Base-by-base conservation (phyloP, 2,329 filamentous ascomycete species). In the Ceratocystis cacaofunesta region DNA sequence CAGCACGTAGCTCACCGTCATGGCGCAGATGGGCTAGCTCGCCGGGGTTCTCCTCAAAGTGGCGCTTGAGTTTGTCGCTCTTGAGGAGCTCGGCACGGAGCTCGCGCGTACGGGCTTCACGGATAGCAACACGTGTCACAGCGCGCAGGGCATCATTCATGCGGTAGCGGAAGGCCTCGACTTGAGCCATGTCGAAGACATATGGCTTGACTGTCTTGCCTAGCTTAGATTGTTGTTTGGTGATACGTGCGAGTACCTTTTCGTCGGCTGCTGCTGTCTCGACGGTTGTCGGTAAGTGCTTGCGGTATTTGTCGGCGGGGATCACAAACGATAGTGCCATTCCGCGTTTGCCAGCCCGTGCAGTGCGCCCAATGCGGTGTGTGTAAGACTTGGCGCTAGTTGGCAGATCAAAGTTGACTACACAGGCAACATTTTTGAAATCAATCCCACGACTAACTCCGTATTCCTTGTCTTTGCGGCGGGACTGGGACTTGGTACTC, bases 321-420 rank as follows among this genome's bases (percentile, higher is more conserved):
- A 99, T 82, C 63, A 95, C 89, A 74, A 99, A 96, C 8, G 91
- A 96, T n/a, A 99, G 81, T 0, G 94, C 91, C 82, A 96, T 97
- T 67, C 94, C 94, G 1, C 88, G 86, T 73, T 95, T 90, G 10
- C 92, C 92, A 1, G 92, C 94, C 68, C 94, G 85, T 1, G 90
- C 94, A 5, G 94, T 99, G 41, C 94, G 86, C 41, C 94, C 94
- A 71, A 99, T 95, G 64, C 94, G 87, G 76, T 99, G 94, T n/a
- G 89, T 95, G 75, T 99, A 99, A 7, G 90, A 95, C 73, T 90
- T 95, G 46, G 90, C 87, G 7, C 86, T 88, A 17, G 85, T 84
- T 0, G 94, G 94, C 17, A 99, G 85, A 75, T 99, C 94, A 74
- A 99, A 99, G 77, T 99, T 99, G 73, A 99, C 85, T 28, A 99